phyloP scores from a whole-genome alignment of 148 eudicot species.

The Diospyros lotus region DNA sequence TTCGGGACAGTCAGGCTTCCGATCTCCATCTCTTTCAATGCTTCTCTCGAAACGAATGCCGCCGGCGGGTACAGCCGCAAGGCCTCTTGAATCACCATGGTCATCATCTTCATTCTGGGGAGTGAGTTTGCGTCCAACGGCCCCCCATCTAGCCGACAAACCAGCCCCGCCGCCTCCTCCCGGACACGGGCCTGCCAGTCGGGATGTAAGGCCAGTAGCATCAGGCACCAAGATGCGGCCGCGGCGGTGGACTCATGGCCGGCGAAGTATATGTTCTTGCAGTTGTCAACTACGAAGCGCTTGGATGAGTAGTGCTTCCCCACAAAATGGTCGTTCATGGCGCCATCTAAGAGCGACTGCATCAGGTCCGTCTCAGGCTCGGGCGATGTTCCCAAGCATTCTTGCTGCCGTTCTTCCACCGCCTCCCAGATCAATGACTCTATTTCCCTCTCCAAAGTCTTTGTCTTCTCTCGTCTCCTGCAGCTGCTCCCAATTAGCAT shows the following conservation, averaged over 20 bases:
- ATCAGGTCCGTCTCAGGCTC: not conserved
- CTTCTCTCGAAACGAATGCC: not conserved
- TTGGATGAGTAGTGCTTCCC: not conserved
- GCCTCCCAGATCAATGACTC: conserved; percentile 1
- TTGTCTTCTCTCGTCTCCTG: conserved; percentile 1
- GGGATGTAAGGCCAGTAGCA: conserved; percentile 3
- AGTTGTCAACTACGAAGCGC: conserved; percentile 11
- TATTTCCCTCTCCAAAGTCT: conserved; percentile 16
- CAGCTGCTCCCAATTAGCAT: too few species aligned
- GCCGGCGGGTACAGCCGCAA: conserved; percentile 16
- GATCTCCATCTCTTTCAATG: conserved; percentile 7
- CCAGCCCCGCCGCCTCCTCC: not conserved
- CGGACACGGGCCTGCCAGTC: conserved; percentile 10
- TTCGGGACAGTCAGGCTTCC: conserved; percentile 5
- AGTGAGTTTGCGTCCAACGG: too few species aligned
- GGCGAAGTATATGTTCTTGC: conserved; percentile 14
- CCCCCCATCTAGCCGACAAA: too few species aligned
- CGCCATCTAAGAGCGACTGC: conserved; percentile 17
- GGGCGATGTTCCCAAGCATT: not conserved
- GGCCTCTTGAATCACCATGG: conserved; percentile 14
- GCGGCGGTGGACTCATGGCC: conserved; percentile 8
- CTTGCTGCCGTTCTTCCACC: conserved; percentile 13
- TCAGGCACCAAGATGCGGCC: conserved; percentile 6
- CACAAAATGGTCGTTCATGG: not conserved
- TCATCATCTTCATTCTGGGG: not conserved